Base-by-base conservation (phyloP, 768 basidiomycete species). In the Leccinellum albellum region DNA sequence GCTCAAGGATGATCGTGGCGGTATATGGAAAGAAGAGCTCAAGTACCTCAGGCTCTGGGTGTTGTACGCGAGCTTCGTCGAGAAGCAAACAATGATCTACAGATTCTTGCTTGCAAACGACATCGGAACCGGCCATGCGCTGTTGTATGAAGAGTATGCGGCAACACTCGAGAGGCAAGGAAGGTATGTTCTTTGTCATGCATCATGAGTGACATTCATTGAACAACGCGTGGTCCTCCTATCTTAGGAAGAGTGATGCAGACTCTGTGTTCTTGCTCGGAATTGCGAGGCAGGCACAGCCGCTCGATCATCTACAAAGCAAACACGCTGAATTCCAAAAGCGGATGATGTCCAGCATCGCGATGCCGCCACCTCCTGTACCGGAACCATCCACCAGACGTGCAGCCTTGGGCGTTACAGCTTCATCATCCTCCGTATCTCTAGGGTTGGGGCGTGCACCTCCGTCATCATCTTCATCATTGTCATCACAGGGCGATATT, bases 41-140 rank as follows among this genome's bases (percentile, higher is more conserved):
- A 85, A 90, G 56, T 97, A 98, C 71, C 80, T 98, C 54, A 93
- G 94, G 68, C 76, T 98, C 15, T 99, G 97, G 97, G 78, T 94
- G 51, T 82, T 94, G 48, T 99, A 98, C 70, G 90, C 95, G 15
- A 87, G 86, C 69, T 89, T 91, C 68, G 92, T 98, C 51, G 95
- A 98, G 75, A 85, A 85, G 66, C 88, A 94, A 42, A 84, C 84
- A 15, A 82, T 94, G 70, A 88, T 98, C 62, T 98, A 89, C 78
- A 82, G 85, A 61, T 98, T 94, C 74, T 73, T 98, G 69, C 79
- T 97, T 61, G 87, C 87, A 6, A 94, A 94, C 64, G 93, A 97
- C 63, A 89, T 98, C 62, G 97, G 94, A 5, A 88, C 91, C 46
- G 76, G 75, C 8, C 84, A 87, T 65, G 87, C 89, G 5, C 70